phyloP scores from a whole-genome alignment of 176 grass and related monocot species.

The Otatea glauca region DNA sequence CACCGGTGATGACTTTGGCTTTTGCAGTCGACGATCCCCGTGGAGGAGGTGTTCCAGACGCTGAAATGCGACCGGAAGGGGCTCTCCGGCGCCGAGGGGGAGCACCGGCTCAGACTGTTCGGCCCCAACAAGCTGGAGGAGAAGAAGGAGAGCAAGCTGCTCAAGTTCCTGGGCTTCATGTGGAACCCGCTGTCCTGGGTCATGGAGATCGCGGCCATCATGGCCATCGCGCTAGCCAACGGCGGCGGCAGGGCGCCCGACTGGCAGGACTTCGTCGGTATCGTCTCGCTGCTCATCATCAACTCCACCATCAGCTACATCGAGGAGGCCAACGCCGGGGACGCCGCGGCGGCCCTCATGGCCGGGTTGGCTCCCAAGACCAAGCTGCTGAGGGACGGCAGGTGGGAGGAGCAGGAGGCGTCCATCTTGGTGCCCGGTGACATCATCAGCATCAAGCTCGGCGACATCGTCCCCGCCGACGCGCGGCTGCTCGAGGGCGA shows the following conservation, averaged over 20 bases:
- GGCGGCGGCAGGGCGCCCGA: slow-evolving; percentile 72
- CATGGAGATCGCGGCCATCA: slow-evolving; percentile 99
- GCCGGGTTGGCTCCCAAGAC: slow-evolving; percentile 87
- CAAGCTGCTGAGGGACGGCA: slow-evolving; percentile 79
- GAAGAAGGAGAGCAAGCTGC: slow-evolving; percentile 91
- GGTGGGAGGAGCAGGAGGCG: slow-evolving; percentile 85
- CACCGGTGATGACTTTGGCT: background rate
- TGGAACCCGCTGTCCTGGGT: slow-evolving; percentile 99
- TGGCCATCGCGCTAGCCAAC: slow-evolving; percentile 96
- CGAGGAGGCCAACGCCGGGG: slow-evolving; percentile 88
- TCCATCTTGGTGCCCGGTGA: slow-evolving; percentile 84
- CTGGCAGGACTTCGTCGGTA: slow-evolving; percentile 94
- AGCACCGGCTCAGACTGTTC: slow-evolving; percentile 59
- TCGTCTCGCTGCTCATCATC: slow-evolving; percentile 81
- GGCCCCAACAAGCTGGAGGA: slow-evolving; percentile 97
- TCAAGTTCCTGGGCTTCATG: slow-evolving; percentile 99
- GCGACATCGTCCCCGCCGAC: slow-evolving; percentile 94
- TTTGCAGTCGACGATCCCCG: slow-evolving; percentile 63
- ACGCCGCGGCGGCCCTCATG: slow-evolving; percentile 89
- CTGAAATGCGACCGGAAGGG: slow-evolving; percentile 79
- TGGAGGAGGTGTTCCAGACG: slow-evolving; percentile 79
- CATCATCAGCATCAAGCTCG: slow-evolving; percentile 98
- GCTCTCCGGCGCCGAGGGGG: slow-evolving; percentile 58
- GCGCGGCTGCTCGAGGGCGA: slow-evolving; percentile 84
- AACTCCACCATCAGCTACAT: slow-evolving; percentile 96